Evolutionary conservation across 148 eudicot genomes (phyloP).

Genomic region (Chenopodium suecicum): DNA sequence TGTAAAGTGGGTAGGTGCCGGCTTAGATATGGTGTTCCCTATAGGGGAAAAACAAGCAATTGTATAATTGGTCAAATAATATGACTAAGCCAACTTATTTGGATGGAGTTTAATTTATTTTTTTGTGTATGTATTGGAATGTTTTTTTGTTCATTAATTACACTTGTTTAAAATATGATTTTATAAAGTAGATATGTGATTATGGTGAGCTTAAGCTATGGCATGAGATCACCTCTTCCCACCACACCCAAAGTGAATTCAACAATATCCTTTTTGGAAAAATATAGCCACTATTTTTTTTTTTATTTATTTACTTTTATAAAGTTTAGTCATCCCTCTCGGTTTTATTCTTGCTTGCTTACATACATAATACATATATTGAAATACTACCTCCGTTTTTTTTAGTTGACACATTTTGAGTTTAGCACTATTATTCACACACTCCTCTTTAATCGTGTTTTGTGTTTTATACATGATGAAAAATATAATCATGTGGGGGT

Average conservation of each 20-base stretch:
- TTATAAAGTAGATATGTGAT: background rate
- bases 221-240: background rate
- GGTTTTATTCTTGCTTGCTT: no score
- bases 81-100: background rate
- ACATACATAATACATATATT: no score
- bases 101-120: background rate
- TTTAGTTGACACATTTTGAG: no score
- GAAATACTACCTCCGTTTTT: no score
- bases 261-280: no score
- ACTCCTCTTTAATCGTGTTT: no score
- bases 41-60: background rate
- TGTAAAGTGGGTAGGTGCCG: background rate
- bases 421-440: no score
- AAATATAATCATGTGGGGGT: no score
- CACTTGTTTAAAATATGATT: background rate
- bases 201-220: background rate
- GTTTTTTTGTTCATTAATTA: slow-evolving; percentile 7
- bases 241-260: background rate
- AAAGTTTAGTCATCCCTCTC: no score
- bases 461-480: no score
- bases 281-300: no score
- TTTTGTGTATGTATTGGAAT: background rate
- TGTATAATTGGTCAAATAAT: slow-evolving; percentile 2
- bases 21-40: slow-evolving; percentile 12
- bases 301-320: no score